Evolutionary conservation across 108 stramenopile species (phyloP).

Genomic region (Nitzschia sp.): DNA sequence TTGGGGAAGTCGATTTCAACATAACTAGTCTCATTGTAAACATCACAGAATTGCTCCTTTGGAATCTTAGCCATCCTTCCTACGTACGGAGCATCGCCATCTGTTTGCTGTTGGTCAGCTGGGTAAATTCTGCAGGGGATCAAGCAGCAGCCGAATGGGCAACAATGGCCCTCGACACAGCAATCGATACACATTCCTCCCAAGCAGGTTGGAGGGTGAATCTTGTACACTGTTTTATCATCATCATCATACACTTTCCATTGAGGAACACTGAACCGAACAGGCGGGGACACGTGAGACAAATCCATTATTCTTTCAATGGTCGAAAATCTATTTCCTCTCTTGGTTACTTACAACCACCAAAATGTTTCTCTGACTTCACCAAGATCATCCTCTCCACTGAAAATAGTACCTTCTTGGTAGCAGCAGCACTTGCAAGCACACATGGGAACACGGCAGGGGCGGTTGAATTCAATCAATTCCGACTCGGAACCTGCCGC

Average conservation of each 20-base stretch:
- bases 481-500: slow-evolving; percentile 34
- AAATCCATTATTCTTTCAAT: too few species aligned
- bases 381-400: slow-evolving; percentile 53
- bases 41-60: slow-evolving; percentile 29
- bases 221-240: slow-evolving; percentile 50
- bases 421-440: slow-evolving; percentile 74
- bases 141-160: slow-evolving; percentile 74
- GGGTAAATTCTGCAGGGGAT: slow-evolving; percentile 64
- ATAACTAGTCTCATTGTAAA: slow-evolving; percentile 37
- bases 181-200: slow-evolving; percentile 68
- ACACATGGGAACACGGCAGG: slow-evolving; percentile 40
- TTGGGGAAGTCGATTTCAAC: slow-evolving; percentile 54
- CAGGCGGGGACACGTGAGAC: not conserved
- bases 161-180: slow-evolving; percentile 67
- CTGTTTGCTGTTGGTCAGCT: slow-evolving; percentile 39
- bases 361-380: slow-evolving; percentile 57
- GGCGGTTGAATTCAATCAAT: slow-evolving; percentile 54
- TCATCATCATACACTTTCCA: slow-evolving; percentile 51
- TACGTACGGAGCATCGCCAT: slow-evolving; percentile 51
- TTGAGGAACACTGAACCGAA: slow-evolving; percentile 43
- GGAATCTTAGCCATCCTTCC: slow-evolving; percentile 42
- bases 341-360: slow-evolving; percentile 38
- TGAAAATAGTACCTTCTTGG: slow-evolving; percentile 46
- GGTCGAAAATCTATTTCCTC: too few species aligned
- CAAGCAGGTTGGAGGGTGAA: slow-evolving; percentile 69